Percentiles rank a stretch among this genome's conserved stretches.
phyloP scores from a whole-genome alignment of 768 basidiomycete genomes.

The Suillus brevipes region DNA sequence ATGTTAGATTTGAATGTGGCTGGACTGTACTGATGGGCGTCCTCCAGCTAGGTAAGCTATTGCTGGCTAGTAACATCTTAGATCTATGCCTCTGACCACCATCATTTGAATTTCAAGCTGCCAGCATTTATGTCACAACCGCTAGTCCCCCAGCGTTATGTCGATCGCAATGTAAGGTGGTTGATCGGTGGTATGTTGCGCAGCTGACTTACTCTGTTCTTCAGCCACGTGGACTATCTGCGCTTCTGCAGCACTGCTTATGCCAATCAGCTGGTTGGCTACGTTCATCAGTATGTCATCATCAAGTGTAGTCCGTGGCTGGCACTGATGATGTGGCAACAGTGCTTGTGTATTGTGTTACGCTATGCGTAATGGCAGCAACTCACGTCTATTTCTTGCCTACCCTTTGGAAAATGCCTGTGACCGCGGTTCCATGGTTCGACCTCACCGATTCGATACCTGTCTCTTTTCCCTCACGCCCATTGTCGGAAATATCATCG shows the following conservation, averaged over 20 bases:
- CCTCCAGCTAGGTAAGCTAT: slow-evolving; percentile 51
- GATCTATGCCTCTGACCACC: not conserved
- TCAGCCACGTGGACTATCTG: slow-evolving; percentile 45
- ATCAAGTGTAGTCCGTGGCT: slow-evolving; percentile 5
- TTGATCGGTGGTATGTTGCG: not conserved
- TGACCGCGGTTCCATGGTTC: slow-evolving; percentile 65
- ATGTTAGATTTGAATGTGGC: slow-evolving; percentile 51
- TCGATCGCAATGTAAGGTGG: slow-evolving; percentile 34
- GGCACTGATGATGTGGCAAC: slow-evolving; percentile 8
- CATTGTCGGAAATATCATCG: slow-evolving; percentile 12
- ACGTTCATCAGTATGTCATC: slow-evolving; percentile 44
- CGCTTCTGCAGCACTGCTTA: slow-evolving; percentile 47
- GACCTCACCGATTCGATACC: slow-evolving; percentile 11
- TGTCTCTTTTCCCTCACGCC: slow-evolving; percentile 13
- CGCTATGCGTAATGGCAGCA: slow-evolving; percentile 47
- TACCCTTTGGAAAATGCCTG: slow-evolving; percentile 51
- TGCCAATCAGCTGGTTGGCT: slow-evolving; percentile 49
- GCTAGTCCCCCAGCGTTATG: slow-evolving; percentile 43
- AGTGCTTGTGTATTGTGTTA: slow-evolving; percentile 59
- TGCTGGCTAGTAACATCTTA: not conserved
- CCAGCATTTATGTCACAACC: slow-evolving; percentile 48
- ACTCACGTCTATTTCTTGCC: slow-evolving; percentile 45
- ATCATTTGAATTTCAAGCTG: slow-evolving; percentile 35
- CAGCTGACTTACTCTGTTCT: not conserved
- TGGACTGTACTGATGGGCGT: slow-evolving; percentile 54